phyloP scores from a whole-genome alignment of 1,139 yeast species.

The Geotrichum aggregatum region DNA sequence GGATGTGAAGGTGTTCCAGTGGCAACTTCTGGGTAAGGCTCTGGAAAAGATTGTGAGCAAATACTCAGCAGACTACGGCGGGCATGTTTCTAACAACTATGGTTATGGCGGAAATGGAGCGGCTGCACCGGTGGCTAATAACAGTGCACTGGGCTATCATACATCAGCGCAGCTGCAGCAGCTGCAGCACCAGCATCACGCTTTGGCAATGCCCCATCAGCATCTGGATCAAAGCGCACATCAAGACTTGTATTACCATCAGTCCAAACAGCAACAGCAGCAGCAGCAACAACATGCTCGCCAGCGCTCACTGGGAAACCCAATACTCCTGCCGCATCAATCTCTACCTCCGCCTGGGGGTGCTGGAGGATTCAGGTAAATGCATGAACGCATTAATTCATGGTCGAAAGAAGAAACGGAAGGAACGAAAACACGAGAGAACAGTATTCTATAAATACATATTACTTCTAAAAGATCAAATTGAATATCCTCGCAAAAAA shows the following conservation, averaged over 20 bases:
- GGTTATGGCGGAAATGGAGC: conserved; percentile 8
- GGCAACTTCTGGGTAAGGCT: conserved; percentile 55
- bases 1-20: conserved; percentile 63
- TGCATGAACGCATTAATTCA: neutral
- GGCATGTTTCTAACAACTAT: conserved; percentile 15
- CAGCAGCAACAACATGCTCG: conserved; percentile 2
- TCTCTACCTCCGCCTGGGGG: conserved; percentile 9
- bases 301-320: neutral
- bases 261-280: conserved; percentile 1
- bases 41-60: conserved; percentile 59
- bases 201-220: conserved; percentile 26
- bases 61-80: conserved; percentile 42
- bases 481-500: too few relatives aligned
- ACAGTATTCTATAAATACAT: too few relatives aligned
- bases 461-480: too few relatives aligned
- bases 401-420: too few relatives aligned
- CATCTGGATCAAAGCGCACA: conserved; percentile 7
- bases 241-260: conserved; percentile 5
- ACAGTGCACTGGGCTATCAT: conserved; percentile 2
- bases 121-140: neutral
- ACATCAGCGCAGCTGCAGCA: conserved; percentile 20
- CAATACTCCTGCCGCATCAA: neutral
- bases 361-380: neutral
- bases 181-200: conserved; percentile 25
- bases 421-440: too few relatives aligned